These are phyloP conservation scores for Endothia cerciana DNA, from an alignment of 2,329 filamentous ascomycete species.

Conservation along the genomic window DNA sequence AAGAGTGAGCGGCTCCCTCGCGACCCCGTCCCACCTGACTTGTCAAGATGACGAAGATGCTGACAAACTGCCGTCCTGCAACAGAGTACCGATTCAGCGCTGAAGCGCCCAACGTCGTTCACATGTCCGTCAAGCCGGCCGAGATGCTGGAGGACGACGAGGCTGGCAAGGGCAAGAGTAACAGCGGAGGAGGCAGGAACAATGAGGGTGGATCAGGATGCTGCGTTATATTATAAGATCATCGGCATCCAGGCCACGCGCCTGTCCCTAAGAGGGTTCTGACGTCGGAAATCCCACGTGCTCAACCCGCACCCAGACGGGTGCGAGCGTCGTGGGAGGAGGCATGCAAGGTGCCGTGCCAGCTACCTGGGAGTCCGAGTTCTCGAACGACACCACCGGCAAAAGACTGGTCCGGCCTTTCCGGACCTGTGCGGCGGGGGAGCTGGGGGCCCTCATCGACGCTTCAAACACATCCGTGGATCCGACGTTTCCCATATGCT, in stretches of 20 bases:
- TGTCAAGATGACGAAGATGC: not conserved
- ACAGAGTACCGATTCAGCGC: conserved; percentile 79
- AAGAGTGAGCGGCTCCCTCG: conserved; percentile 65
- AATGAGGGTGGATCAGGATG: conserved; percentile 49
- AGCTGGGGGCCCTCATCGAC: conserved; percentile 1
- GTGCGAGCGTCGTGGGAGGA: not conserved
- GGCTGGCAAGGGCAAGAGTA: conserved; percentile 66
- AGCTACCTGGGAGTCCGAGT: not conserved
- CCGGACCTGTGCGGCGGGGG: conserved; percentile 1
- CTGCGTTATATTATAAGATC: conserved; percentile 55
- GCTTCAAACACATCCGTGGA: not conserved
- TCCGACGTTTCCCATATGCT: conserved; percentile 20
- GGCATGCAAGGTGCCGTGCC: not conserved
- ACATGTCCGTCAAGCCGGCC: conserved; percentile 89
- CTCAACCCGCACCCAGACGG: not conserved
- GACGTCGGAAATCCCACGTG: not conserved
- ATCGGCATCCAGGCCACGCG: not conserved
- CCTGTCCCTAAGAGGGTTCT: not conserved
- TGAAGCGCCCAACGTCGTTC: conserved; percentile 81
- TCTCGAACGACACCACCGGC: not conserved
- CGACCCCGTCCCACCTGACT: not conserved
- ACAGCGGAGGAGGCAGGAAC: conserved; percentile 44
- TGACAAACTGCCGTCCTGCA: conserved; percentile 7
- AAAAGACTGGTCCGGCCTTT: not conserved
- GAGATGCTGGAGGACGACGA: conserved; percentile 83